A percentile compares a stretch with the other conserved stretches of the same genome.
phyloP scores from a whole-genome alignment of 306 rosid genomes.

The Vicia villosa region DNA sequence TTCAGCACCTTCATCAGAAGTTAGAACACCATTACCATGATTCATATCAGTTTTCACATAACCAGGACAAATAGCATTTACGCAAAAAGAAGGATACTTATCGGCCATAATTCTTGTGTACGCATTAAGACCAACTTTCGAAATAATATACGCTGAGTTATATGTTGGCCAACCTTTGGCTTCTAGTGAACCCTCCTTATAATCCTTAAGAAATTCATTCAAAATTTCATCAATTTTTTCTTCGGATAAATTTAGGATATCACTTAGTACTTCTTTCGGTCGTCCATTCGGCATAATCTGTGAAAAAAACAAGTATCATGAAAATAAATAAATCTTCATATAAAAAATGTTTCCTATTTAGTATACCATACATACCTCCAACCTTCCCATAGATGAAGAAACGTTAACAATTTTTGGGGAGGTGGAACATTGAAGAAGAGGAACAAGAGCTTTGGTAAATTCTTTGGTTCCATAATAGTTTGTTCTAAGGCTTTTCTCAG shows the following conservation, averaged over 20 bases:
- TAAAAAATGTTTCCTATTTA: too few species aligned
- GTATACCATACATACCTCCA: constrained; percentile 39
- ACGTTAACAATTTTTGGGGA: constrained; percentile 63
- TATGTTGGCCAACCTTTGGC: constrained; percentile 49
- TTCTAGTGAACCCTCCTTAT: constrained; percentile 43
- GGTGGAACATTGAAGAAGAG: constrained; percentile 54
- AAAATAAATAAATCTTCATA: too few species aligned
- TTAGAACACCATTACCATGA: constrained; percentile 31
- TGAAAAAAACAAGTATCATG: background rate
- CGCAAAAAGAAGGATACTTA: constrained; percentile 37
- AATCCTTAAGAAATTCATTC: constrained; percentile 45
- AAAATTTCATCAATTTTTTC: constrained; percentile 46
- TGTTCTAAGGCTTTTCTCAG: constrained; percentile 45
- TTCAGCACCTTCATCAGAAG: constrained; percentile 63
- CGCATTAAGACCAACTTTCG: constrained; percentile 56
- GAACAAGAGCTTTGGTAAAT: constrained; percentile 44
- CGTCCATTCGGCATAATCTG: constrained; percentile 47
- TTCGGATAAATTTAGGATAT: constrained; percentile 44
- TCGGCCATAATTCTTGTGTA: constrained; percentile 52
- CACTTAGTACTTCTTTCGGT: constrained; percentile 44
- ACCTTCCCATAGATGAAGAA: constrained; percentile 36
- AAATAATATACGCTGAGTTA: constrained; percentile 37
- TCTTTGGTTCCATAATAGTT: constrained; percentile 59
- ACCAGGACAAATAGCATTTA: constrained; percentile 50
- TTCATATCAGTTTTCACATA: constrained; percentile 47